These are phyloP conservation scores for Dimargaris xerosporica DNA, from an alignment of 192 early-diverging fungal species.

Conservation along the genomic window DNA sequence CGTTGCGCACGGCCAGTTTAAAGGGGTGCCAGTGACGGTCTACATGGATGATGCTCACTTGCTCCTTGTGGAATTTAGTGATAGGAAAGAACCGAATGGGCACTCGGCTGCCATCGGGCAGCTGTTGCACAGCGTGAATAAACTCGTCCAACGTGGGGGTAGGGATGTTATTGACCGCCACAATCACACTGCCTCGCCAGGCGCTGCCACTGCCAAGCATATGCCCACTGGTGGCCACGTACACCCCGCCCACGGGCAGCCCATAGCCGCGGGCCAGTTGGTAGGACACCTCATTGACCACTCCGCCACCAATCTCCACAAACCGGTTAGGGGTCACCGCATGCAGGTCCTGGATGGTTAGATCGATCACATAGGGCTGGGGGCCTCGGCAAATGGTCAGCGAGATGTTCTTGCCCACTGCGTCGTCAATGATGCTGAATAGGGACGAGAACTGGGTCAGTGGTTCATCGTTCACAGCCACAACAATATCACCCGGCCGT, in stretches of 20 bases:
- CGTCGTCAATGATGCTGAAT: slow-evolving; percentile 42
- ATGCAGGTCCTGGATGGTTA: slow-evolving; percentile 56
- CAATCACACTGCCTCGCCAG: slow-evolving; percentile 59
- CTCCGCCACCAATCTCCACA: slow-evolving; percentile 73
- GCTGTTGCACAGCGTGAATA: slow-evolving; percentile 47
- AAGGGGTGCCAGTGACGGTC: slow-evolving; percentile 81
- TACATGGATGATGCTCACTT: slow-evolving; percentile 68
- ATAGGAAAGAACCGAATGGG: slow-evolving; percentile 57
- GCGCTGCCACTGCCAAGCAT: slow-evolving; percentile 50
- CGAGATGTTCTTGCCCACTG: slow-evolving; percentile 32
- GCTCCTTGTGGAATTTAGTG: slow-evolving; percentile 63
- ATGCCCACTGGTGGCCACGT: slow-evolving; percentile 53
- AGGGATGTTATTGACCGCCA: slow-evolving; percentile 49
- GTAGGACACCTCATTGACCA: slow-evolving; percentile 58
- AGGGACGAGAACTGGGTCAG: slow-evolving; percentile 60
- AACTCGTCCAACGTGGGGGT: slow-evolving; percentile 66
- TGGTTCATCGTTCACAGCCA: slow-evolving; percentile 42
- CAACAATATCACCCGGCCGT: slow-evolving; percentile 60
- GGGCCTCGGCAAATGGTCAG: slow-evolving; percentile 41
- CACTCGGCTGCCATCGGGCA: slow-evolving; percentile 64
- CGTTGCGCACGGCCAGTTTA: slow-evolving; percentile 60
- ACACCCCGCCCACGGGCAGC: slow-evolving; percentile 61
- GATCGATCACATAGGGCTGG: slow-evolving; percentile 15
- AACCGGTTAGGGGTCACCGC: slow-evolving; percentile 66
- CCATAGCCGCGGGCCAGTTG: slow-evolving; percentile 56